Evolutionary conservation across 495 filamentous ascomycete genomes (phyloP), one percentile per base, ranked within the genome.

Genomic region (Oidiodendron maius): DNA sequence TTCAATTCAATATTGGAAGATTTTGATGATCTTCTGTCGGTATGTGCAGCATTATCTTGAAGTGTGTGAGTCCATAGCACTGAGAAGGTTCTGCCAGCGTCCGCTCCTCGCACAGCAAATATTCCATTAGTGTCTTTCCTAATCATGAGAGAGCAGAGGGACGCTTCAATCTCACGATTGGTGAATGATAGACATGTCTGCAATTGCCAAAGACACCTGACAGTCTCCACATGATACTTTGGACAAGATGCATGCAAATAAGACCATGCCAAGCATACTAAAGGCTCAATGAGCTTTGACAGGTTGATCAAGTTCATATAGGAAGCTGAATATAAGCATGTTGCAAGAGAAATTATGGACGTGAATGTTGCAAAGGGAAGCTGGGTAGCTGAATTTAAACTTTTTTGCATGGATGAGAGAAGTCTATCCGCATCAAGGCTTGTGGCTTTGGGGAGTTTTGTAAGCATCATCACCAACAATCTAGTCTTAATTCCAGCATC

Each of bases 201-300:
- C 36, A 97, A 67, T 41, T 86, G 79, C 86, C 91, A 94, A 12
- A 97, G 65, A 52, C 81, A 86, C 41, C 86, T 84, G 39, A 94
- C 87, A 26, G 89, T 81, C 63, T 97, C 91, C 18, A 97, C 89
- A 61, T 95, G 93, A 54, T 91, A 91, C 59, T 94, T 94, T 0
- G 89, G 91, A 47, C 82, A 83, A 16, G 82, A 67, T 18, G 87
- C 82, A 0, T 88, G 87, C 26, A 96, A 69, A 60, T 84, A 90
- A 20, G 67, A 53, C 91, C 91, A 97, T 0, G 91, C 70, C 49
- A 80, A 72, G 12, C 69, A 72, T 12, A 93, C 80, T 16, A 96
- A 64, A 20, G 76, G 69, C 10, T 82, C 72, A 15, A 91, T 77
- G 15, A 91, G 61, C 18, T 80, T 74, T 24, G 81, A 81, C 5